These are phyloP conservation scores for Penicillium atrosanguineum DNA, from an alignment of 495 filamentous ascomycete species.

Conservation along the genomic window DNA sequence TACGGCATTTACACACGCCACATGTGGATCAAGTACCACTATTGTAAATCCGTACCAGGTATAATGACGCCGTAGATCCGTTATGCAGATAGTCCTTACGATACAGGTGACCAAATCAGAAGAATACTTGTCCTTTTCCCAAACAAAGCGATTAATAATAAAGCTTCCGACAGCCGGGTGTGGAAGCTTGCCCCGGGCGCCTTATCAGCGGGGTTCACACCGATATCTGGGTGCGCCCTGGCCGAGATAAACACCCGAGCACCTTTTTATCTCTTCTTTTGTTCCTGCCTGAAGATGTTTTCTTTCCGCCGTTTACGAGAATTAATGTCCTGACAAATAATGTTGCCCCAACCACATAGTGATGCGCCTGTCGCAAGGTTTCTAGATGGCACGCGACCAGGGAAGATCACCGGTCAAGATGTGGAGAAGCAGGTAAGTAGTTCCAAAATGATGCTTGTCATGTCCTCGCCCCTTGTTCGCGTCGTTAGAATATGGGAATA, in stretches of 20 bases:
- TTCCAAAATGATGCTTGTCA: conserved; percentile 2
- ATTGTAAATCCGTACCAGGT: too few species aligned
- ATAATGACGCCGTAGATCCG: too few species aligned
- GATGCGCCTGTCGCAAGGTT: neutral
- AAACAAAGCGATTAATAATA: too few species aligned
- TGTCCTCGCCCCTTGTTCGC: conserved; percentile 3
- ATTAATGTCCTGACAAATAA: neutral
- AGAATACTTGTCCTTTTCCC: too few species aligned
- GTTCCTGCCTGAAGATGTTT: neutral
- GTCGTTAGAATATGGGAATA: neutral
- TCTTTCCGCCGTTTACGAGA: neutral
- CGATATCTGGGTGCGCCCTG: neutral
- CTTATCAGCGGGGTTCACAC: conserved; percentile 9
- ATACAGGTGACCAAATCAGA: too few species aligned
- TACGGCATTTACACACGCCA: too few species aligned
- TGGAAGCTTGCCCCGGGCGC: neutral
- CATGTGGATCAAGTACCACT: too few species aligned
- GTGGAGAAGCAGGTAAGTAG: conserved; percentile 37
- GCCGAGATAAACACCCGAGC: neutral
- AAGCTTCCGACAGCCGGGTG: neutral
- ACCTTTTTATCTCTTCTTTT: neutral
- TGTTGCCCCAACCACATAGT: neutral
- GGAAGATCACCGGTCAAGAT: conserved; percentile 20
- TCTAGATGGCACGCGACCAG: neutral
- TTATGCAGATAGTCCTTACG: too few species aligned